Conservation (phyloP, 2,329 filamentous ascomycete species). For the Colletotrichum abscissum region DNA sequence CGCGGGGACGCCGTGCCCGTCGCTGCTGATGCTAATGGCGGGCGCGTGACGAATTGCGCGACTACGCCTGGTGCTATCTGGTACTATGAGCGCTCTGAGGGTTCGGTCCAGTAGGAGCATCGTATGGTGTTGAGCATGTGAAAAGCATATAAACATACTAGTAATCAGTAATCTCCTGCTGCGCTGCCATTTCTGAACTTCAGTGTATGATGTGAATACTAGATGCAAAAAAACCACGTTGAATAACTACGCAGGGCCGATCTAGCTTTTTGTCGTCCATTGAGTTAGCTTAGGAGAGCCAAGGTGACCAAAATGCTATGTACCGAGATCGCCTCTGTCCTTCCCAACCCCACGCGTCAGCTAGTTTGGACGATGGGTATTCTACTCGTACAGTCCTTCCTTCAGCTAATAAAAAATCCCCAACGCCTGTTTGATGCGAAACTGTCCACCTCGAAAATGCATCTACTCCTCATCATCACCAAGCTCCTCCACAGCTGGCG, state of each 20-base stretch:
- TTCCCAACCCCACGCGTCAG: slow-evolving; percentile 11
- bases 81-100: slow-evolving; percentile 63
- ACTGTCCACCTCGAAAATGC: not conserved
- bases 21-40: slow-evolving; percentile 57
- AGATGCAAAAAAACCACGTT: not conserved
- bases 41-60: slow-evolving; percentile 65
- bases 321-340: not conserved
- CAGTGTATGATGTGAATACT: not conserved
- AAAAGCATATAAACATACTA: not conserved
- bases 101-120: slow-evolving; percentile 24
- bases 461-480: slow-evolving; percentile 61
- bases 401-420: slow-evolving; percentile 10
- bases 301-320: not conserved
- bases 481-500: slow-evolving; percentile 66
- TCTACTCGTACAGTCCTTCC: slow-evolving; percentile 22
- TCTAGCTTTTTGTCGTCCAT: not conserved
- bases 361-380: slow-evolving; percentile 21
- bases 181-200: too few species aligned
- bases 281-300: not conserved
- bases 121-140: not conserved
- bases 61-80: slow-evolving; percentile 61
- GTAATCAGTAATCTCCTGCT: not conserved
- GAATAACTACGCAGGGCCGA: not conserved
- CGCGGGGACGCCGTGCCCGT: slow-evolving; percentile 56
- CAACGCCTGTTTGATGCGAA: slow-evolving; percentile 33